Conservation (phyloP, 192 early-diverging fungal genomes). For the Mortierella claussenii region DNA sequence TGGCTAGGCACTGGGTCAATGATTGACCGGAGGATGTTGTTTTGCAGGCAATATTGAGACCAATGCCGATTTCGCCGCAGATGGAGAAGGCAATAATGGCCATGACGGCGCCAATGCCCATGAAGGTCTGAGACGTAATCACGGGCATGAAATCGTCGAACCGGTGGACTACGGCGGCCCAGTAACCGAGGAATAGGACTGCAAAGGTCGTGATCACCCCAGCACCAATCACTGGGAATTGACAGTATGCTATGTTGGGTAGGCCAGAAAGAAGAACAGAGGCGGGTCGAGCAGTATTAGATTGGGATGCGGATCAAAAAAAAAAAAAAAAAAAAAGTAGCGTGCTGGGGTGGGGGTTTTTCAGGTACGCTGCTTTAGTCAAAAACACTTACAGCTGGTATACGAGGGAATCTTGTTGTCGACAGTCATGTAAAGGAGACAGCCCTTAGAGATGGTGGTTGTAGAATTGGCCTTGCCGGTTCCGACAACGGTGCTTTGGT, state of each 20-base stretch:
- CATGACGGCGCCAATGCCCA: background rate
- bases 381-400: constrained; percentile 12
- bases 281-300: too few species aligned
- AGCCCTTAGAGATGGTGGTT: constrained; percentile 5
- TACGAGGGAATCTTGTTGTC: constrained; percentile 9
- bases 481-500: background rate
- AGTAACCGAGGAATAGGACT: constrained; percentile 12
- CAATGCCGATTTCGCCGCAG: constrained; percentile 46
- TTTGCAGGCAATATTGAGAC: constrained; percentile 25
- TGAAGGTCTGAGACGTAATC: constrained; percentile 1
- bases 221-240: constrained; percentile 38
- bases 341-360: background rate
- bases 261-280: background rate
- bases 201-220: constrained; percentile 9
- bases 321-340: background rate
- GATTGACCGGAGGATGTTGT: background rate
- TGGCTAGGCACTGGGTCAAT: constrained; percentile 2
- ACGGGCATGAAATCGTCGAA: constrained; percentile 18
- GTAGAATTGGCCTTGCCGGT: background rate
- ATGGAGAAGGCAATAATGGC: constrained; percentile 32
- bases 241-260: constrained; percentile 24
- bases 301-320: background rate
- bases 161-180: constrained; percentile 5
- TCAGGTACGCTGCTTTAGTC: background rate
- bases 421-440: constrained; percentile 26